phyloP scores from a whole-genome alignment of 2,329 filamentous ascomycete genomes.

The Diaporthe ilicicola region DNA sequence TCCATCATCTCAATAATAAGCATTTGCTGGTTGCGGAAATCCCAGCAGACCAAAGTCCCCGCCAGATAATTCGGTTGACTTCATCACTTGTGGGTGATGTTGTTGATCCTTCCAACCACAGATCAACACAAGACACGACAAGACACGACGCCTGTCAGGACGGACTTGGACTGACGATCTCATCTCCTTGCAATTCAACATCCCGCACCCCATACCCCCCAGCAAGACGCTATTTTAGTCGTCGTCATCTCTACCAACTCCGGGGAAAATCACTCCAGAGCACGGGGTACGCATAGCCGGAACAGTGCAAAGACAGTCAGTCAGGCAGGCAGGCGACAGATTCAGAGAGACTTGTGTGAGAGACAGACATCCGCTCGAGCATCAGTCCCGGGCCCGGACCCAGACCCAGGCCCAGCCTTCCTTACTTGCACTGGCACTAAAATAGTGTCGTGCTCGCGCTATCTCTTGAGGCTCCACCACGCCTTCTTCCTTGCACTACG shows the following conservation, averaged over 20 bases:
- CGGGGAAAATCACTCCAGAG: conserved; percentile 1
- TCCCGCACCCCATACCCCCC: conserved; percentile 2
- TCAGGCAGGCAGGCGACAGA: not conserved
- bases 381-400: conserved; percentile 22
- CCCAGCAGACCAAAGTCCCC: conserved; percentile 1
- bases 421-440: conserved; percentile 34
- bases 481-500: conserved; percentile 31
- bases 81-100: not conserved
- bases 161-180: conserved; percentile 20
- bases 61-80: conserved; percentile 14
- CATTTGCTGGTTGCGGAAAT: conserved; percentile 16
- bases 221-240: conserved; percentile 19
- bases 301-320: conserved; percentile 24
- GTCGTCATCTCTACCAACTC: conserved; percentile 23
- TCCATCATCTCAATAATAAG: conserved; percentile 10
- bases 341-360: not conserved
- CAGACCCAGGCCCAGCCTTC: conserved; percentile 26
- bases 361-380: conserved; percentile 15
- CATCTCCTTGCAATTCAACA: conserved; percentile 21
- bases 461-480: conserved; percentile 31
- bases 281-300: conserved; percentile 20
- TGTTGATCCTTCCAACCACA: conserved; percentile 15
- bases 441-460: conserved; percentile 32
- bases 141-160: conserved; percentile 20
- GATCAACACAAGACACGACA: conserved; percentile 23